Percentiles rank a stretch among this genome's conserved stretches.
Conservation (phyloP, 2,329 filamentous ascomycete species). For the Trichoderma atrobrunneum region DNA sequence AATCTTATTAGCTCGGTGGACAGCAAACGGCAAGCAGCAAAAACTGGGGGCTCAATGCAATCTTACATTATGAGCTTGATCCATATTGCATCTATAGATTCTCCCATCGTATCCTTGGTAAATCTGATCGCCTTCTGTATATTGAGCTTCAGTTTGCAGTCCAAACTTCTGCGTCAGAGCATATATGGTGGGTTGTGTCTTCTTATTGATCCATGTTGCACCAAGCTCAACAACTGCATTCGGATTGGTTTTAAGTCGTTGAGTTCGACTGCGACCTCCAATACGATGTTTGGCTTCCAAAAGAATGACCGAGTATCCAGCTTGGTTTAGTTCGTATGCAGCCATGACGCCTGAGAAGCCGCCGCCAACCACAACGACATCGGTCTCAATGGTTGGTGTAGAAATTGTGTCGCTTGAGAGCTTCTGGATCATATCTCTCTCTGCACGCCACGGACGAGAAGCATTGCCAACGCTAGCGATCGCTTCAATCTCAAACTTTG, state of each 20-base stretch:
- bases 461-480: background rate
- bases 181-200: slow-evolving; percentile 37
- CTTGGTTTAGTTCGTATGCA: slow-evolving; percentile 33
- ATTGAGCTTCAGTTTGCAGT: slow-evolving; percentile 29
- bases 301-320: slow-evolving; percentile 40
- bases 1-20: background rate
- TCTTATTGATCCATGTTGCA: slow-evolving; percentile 28
- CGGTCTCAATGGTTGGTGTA: background rate
- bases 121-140: background rate
- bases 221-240: slow-evolving; percentile 23
- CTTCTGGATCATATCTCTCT: background rate
- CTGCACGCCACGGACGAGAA: background rate
- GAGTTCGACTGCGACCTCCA: slow-evolving; percentile 35
- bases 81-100: background rate
- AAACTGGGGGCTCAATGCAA: background rate
- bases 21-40: background rate
- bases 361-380: slow-evolving; percentile 40
- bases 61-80: background rate
- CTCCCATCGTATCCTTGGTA: background rate
- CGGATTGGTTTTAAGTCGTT: background rate
- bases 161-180: slow-evolving; percentile 40
- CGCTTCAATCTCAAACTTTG: background rate
- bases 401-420: background rate
- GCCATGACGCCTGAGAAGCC: slow-evolving; percentile 41
- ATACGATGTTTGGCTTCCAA: slow-evolving; percentile 50